Percentiles rank a stretch among this genome's conserved stretches.
phyloP scores from a whole-genome alignment of 768 basidiomycete genomes.

The Boletales sp. region DNA sequence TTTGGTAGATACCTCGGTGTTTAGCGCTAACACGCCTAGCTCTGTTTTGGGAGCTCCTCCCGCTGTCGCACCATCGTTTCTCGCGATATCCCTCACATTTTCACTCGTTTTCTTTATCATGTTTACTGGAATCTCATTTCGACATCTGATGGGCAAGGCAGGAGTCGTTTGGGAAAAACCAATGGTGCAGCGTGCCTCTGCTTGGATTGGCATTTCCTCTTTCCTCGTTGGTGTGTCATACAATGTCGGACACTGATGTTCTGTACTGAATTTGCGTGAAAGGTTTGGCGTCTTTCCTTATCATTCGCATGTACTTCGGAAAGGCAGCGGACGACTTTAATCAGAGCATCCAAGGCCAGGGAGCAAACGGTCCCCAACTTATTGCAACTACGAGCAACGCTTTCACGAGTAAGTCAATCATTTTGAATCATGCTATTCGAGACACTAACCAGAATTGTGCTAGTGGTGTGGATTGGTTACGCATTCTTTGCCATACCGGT shows the following conservation, averaged over 20 bases:
- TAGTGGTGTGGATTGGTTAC: constrained; percentile 80
- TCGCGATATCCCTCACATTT: constrained; percentile 57
- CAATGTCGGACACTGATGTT: background rate
- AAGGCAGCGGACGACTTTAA: constrained; percentile 81
- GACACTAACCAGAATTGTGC: background rate
- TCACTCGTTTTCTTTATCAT: constrained; percentile 60
- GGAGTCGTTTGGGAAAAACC: constrained; percentile 53
- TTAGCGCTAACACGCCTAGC: constrained; percentile 54
- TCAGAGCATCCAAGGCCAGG: constrained; percentile 49
- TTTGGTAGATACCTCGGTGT: constrained; percentile 55
- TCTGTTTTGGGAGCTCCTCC: constrained; percentile 58
- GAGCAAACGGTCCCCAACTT: constrained; percentile 52
- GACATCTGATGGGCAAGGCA: constrained; percentile 57
- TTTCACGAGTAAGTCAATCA: constrained; percentile 60
- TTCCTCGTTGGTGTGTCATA: constrained; percentile 59
- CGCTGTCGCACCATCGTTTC: constrained; percentile 56
- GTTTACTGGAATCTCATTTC: constrained; percentile 64
- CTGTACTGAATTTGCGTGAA: background rate
- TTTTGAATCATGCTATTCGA: background rate
- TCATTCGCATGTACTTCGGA: constrained; percentile 78
- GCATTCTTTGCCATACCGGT: constrained; percentile 71
- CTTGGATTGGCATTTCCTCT: constrained; percentile 76
- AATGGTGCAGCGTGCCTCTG: constrained; percentile 51
- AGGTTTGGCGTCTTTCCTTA: constrained; percentile 69
- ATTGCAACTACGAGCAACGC: constrained; percentile 64